phyloP scores from a whole-genome alignment of 768 basidiomycete genomes.

The Hydnomerulius pinastri region DNA sequence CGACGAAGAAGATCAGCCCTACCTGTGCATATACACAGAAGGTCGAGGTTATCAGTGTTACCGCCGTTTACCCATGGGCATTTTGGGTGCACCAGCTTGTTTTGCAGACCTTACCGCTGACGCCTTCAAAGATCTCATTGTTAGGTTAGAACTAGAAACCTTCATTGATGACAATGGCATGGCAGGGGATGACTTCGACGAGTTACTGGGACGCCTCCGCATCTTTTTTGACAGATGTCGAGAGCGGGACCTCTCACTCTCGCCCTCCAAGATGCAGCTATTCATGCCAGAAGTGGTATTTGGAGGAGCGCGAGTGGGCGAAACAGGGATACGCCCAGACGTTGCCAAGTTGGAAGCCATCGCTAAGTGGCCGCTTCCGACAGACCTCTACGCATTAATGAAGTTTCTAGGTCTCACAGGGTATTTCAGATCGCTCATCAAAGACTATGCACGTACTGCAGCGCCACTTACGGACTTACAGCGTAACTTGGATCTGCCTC shows the following conservation, averaged over 20 bases:
- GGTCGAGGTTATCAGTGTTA: constrained; percentile 40
- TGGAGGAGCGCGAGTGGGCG: background rate
- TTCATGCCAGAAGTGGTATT: constrained; percentile 9
- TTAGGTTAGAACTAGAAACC: constrained; percentile 25
- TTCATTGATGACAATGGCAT: constrained; percentile 43
- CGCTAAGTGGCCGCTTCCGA: constrained; percentile 7
- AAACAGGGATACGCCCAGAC: constrained; percentile 3
- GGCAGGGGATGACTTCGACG: constrained; percentile 34
- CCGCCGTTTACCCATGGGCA: constrained; percentile 40
- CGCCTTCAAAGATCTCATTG: constrained; percentile 27
- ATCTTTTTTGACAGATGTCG: constrained; percentile 28
- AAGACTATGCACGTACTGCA: constrained; percentile 2
- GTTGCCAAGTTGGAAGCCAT: background rate
- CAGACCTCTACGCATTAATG: background rate
- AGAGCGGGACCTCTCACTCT: constrained; percentile 20
- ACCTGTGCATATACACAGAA: constrained; percentile 37
- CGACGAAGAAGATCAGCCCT: constrained; percentile 18
- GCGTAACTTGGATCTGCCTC: background rate
- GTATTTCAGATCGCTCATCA: constrained; percentile 8
- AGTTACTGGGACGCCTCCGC: constrained; percentile 23
- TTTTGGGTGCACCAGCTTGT: constrained; percentile 39
- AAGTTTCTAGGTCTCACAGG: constrained; percentile 10
- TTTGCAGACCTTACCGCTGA: constrained; percentile 33
- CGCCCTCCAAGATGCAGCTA: background rate
- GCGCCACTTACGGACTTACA: constrained; percentile 1